phyloP scores from a whole-genome alignment of 768 basidiomycete genomes.

The Xerocomus spinulosus region DNA sequence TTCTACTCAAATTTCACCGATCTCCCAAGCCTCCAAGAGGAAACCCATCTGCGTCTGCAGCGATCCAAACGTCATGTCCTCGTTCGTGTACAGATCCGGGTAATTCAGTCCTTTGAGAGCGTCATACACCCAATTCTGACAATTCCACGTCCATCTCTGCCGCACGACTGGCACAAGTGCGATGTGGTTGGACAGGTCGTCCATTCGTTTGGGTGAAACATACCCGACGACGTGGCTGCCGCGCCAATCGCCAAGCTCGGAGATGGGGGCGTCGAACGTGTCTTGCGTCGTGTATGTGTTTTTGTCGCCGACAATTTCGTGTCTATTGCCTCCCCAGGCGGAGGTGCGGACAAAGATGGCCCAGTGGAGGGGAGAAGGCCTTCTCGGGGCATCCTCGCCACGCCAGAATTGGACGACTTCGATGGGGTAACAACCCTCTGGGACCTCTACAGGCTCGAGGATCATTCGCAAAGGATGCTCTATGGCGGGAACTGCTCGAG shows the following conservation, averaged over 20 bases:
- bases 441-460: constrained; percentile 19
- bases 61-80: constrained; percentile 7
- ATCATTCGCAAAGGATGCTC: constrained; percentile 2
- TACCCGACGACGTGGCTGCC: constrained; percentile 19
- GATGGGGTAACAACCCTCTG: constrained; percentile 16
- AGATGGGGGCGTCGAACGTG: constrained; percentile 10
- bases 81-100: constrained; percentile 13
- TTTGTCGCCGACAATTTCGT: constrained; percentile 26
- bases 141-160: constrained; percentile 21
- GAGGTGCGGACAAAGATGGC: constrained; percentile 23
- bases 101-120: constrained; percentile 13
- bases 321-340: constrained; percentile 13
- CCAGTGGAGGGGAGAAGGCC: constrained; percentile 24
- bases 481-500: not conserved
- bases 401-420: constrained; percentile 28
- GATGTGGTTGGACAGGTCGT: constrained; percentile 9
- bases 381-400: constrained; percentile 10
- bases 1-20: constrained; percentile 17
- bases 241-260: constrained; percentile 19
- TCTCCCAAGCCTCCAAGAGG: constrained; percentile 29
- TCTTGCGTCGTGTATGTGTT: constrained; percentile 15
- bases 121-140: constrained; percentile 28
- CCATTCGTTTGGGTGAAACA: constrained; percentile 10
- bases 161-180: constrained; percentile 15
- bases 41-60: constrained; percentile 25